Conservation (phyloP, 2,329 filamentous ascomycete species). For the Hymenoscyphus fructigenus region DNA sequence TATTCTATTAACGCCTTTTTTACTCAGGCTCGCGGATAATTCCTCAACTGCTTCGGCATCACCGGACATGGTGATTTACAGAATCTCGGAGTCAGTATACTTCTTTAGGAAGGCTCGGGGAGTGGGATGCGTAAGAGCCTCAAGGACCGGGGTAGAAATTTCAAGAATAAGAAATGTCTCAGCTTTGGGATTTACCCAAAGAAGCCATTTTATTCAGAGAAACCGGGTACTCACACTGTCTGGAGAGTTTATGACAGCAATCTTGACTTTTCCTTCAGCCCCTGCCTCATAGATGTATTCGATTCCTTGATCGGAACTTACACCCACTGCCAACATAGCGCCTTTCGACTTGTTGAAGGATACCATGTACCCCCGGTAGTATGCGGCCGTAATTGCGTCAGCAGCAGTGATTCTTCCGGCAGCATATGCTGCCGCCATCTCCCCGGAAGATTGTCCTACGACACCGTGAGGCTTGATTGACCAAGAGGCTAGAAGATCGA, state of each 20-base stretch:
- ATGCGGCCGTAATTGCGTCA: conserved; percentile 28
- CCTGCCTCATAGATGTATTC: not conserved
- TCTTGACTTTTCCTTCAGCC: conserved; percentile 12
- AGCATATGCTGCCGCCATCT: conserved; percentile 42
- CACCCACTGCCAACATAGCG: conserved; percentile 18
- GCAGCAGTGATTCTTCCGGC: conserved; percentile 31
- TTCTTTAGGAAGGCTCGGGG: no score
- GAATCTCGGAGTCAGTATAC: no score
- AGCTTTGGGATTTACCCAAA: no score
- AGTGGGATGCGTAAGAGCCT: no score
- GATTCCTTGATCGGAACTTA: conserved; percentile 11
- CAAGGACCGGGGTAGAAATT: no score
- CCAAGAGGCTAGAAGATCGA: conserved; percentile 24
- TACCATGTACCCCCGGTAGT: conserved; percentile 26
- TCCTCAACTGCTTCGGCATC: conserved; percentile 8
- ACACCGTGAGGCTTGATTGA: conserved; percentile 34
- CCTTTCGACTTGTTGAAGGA: not conserved
- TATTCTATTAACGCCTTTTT: conserved; percentile 31
- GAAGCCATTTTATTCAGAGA: no score
- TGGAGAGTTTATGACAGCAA: conserved; percentile 33
- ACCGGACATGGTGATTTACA: conserved; percentile 22
- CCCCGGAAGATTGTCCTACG: conserved; percentile 41
- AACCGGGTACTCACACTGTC: conserved; percentile 13
- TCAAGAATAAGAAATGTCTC: no score
- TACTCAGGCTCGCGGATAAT: conserved; percentile 7